phyloP scores from a whole-genome alignment of 164 flowering plant genomes.

The Umbellularia californica region DNA sequence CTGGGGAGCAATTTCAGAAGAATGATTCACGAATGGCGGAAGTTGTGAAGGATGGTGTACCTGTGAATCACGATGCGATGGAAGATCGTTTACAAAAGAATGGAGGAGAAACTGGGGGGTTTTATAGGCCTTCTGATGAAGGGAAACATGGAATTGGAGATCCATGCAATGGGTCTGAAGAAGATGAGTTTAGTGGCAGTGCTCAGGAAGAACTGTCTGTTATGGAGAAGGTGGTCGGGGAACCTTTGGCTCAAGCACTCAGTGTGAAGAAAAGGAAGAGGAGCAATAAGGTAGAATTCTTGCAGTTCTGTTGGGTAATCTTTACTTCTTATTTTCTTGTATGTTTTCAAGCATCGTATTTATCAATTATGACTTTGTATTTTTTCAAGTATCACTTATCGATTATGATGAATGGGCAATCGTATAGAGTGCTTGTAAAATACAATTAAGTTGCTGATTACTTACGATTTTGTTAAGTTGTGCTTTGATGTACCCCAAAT shows the following conservation, averaged over 20 bases:
- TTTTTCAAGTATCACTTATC: too few relatives aligned
- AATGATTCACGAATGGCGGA: conserved; percentile 31
- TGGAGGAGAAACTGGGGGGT: conserved; percentile 35
- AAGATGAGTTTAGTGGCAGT: conserved; percentile 60
- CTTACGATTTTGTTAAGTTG: too few relatives aligned
- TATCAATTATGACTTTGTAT: too few relatives aligned
- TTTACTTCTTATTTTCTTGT: too few relatives aligned
- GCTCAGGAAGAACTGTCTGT: conserved; percentile 35
- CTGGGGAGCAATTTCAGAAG: conserved; percentile 33
- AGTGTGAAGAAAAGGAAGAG: conserved; percentile 73
- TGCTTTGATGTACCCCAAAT: too few relatives aligned
- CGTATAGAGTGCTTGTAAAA: too few relatives aligned
- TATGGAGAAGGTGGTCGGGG: conserved; percentile 34
- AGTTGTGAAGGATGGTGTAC: conserved; percentile 32
- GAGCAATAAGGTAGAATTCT: conserved; percentile 46
- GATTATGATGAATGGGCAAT: too few relatives aligned
- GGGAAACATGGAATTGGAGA: conserved; percentile 40
- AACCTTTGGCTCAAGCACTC: conserved; percentile 34
- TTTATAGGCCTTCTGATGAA: conserved; percentile 38
- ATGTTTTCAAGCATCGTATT: too few relatives aligned
- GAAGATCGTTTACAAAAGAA: conserved; percentile 42
- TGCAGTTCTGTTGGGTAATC: neutral
- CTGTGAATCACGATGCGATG: conserved; percentile 24
- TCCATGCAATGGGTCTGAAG: conserved; percentile 58
- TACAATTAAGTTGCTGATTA: too few relatives aligned